Conservation (phyloP, 352 stramenopile species). For the Globisporangium irregulare region DNA sequence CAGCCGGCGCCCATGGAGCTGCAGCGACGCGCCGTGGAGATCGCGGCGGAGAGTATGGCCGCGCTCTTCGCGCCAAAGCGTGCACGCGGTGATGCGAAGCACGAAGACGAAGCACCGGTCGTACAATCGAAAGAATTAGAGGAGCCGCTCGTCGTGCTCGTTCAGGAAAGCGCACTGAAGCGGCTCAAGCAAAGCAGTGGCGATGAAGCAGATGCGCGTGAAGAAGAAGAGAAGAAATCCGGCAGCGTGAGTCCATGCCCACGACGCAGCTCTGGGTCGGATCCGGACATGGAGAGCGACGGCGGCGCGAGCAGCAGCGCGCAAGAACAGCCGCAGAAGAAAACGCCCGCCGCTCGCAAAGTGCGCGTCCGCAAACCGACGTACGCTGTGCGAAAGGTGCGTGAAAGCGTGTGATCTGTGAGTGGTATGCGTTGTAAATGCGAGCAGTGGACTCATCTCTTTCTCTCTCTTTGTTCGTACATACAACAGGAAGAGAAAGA, state of each 20-base stretch:
- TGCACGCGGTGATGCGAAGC: neutral
- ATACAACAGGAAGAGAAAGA: slow-evolving; percentile 39
- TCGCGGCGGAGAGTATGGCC: slow-evolving; percentile 16
- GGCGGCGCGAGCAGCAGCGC: slow-evolving; percentile 17
- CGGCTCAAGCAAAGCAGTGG: neutral
- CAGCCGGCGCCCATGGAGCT: slow-evolving; percentile 1
- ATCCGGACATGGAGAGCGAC: slow-evolving; percentile 12
- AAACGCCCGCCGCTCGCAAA: slow-evolving; percentile 6
- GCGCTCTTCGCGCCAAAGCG: slow-evolving; percentile 8
- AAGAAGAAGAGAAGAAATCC: neutral
- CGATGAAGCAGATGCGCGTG: neutral
- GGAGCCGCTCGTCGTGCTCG: neutral
- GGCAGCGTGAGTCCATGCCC: neutral
- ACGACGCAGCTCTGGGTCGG: slow-evolving; percentile 11
- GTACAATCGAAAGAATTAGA: neutral
- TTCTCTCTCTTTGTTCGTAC: neutral
- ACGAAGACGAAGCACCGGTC: neutral
- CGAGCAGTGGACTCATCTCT: neutral
- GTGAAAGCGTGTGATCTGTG: neutral
- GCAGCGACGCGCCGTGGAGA: slow-evolving; percentile 12
- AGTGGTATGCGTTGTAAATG: neutral
- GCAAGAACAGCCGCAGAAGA: neutral
- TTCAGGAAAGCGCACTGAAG: neutral
- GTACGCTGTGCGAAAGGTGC: slow-evolving; percentile 20
- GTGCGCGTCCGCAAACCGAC: slow-evolving; percentile 21